Evolutionary conservation across 2,329 filamentous ascomycete genomes (phyloP).

Genomic region (Hypoxylon sp.): DNA sequence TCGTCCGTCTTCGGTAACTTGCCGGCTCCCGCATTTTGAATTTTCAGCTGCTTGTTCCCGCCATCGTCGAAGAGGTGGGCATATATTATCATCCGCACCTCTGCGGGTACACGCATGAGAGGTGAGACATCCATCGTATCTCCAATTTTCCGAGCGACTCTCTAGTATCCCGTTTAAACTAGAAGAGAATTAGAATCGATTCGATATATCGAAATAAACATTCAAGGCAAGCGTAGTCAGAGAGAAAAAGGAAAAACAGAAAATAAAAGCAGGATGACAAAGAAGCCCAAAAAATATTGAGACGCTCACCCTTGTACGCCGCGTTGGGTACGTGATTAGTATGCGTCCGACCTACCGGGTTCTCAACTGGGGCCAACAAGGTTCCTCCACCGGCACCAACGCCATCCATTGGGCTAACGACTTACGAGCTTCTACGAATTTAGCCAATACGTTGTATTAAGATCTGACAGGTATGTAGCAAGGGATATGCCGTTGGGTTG

Average conservation of each 20-base stretch:
- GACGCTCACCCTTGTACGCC: constrained; percentile 2
- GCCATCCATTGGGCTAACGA: constrained; percentile 12
- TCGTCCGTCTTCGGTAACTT: constrained; percentile 45
- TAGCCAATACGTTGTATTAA: background rate
- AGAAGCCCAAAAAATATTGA: background rate
- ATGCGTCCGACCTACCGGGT: constrained; percentile 38
- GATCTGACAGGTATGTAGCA: constrained; percentile 11
- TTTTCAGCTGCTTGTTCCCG: constrained; percentile 57
- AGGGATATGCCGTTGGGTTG: constrained; percentile 4
- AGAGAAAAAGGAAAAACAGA: background rate
- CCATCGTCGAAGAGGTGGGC: constrained; percentile 61
- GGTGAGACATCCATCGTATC: constrained; percentile 40
- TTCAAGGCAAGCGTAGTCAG: background rate
- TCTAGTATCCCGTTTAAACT: background rate
- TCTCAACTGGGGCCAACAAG: constrained; percentile 40
- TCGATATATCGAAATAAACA: background rate
- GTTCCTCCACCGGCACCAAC: constrained; percentile 22
- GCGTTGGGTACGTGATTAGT: constrained; percentile 2
- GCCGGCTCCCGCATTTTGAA: constrained; percentile 55
- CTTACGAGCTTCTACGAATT: background rate
- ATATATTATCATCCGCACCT: constrained; percentile 63
- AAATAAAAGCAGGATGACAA: background rate
- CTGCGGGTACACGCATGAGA: constrained; percentile 57
- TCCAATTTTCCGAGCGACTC: background rate
- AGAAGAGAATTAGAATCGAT: background rate